Evolutionary conservation across 1,284 basidiomycete species (phyloP).

Genomic region (Veloporphyrellus conicus): DNA sequence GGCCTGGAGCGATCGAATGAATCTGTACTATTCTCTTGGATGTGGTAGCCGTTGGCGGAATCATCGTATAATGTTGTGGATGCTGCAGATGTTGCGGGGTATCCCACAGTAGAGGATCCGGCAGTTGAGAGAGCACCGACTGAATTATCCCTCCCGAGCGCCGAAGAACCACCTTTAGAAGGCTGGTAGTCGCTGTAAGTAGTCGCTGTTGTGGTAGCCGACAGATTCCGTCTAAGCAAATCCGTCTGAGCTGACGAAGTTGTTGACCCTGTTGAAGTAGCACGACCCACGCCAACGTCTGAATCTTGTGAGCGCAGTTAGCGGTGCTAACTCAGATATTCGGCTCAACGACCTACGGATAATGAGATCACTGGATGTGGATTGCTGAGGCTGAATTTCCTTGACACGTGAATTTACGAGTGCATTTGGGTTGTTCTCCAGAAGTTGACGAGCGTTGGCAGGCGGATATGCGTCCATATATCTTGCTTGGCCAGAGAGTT

Average conservation of each 20-base stretch:
- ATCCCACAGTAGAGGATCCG: conserved; percentile 26
- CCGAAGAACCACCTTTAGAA: conserved; percentile 16
- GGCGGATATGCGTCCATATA: conserved; percentile 19
- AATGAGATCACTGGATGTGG: conserved; percentile 22
- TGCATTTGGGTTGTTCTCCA: conserved; percentile 13
- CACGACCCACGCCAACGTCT: conserved; percentile 25
- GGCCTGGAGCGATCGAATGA: conserved; percentile 28
- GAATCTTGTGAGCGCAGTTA: conserved; percentile 14
- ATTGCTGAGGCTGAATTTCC: conserved; percentile 21
- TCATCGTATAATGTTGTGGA: conserved; percentile 15
- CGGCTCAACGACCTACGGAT: conserved; percentile 20
- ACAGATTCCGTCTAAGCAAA: conserved; percentile 23
- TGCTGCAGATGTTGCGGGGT: conserved; percentile 14
- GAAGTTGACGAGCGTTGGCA: conserved; percentile 10
- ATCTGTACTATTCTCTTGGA: conserved; percentile 22
- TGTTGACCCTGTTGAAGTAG: conserved; percentile 32
- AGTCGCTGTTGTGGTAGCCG: conserved; percentile 29
- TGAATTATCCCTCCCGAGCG: conserved; percentile 16
- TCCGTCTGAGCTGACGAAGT: conserved; percentile 30
- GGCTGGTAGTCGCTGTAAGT: conserved; percentile 18
- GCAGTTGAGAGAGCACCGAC: conserved; percentile 14
- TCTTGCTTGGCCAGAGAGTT: conserved; percentile 22
- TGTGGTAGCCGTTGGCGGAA: conserved; percentile 20
- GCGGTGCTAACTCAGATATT: background rate
- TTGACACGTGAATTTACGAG: conserved; percentile 18